phyloP scores from a whole-genome alignment of 2,329 filamentous ascomycete species.

The Trichoderma sp. region DNA sequence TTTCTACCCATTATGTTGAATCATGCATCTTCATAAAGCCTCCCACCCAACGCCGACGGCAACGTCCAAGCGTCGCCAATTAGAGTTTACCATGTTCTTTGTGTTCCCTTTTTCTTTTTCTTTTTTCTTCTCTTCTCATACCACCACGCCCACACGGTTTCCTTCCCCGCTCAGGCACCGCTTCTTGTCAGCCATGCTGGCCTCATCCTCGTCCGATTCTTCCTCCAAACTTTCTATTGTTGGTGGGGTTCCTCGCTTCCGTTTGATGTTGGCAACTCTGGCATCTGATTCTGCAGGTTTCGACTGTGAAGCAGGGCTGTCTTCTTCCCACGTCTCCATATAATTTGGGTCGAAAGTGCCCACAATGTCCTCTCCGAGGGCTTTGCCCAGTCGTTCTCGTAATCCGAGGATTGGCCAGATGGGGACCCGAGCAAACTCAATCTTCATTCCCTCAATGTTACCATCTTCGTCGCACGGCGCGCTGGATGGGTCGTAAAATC shows the following conservation, averaged over 20 bases:
- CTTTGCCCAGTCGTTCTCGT: conserved; percentile 55
- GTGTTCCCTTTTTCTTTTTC: not conserved
- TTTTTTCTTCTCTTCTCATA: conserved; percentile 23
- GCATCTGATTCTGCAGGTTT: conserved; percentile 31
- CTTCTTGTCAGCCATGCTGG: conserved; percentile 35
- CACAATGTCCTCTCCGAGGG: conserved; percentile 53
- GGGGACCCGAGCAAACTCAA: conserved; percentile 51
- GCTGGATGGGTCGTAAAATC: conserved; percentile 52
- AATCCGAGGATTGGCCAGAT: conserved; percentile 58
- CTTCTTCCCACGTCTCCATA: conserved; percentile 50
- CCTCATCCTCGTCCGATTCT: conserved; percentile 36
- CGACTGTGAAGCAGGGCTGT: conserved; percentile 2
- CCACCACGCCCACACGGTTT: conserved; percentile 35
- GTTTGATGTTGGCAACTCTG: conserved; percentile 28
- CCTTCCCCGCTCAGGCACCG: conserved; percentile 35
- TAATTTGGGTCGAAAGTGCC: conserved; percentile 42
- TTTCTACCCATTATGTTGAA: not conserved
- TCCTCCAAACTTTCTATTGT: conserved; percentile 46
- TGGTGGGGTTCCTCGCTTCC: conserved; percentile 39
- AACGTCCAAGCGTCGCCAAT: not conserved
- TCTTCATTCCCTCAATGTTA: conserved; percentile 41
- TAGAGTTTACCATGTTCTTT: not conserved
- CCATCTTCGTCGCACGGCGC: conserved; percentile 35
- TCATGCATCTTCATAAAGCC: conserved; percentile 8
- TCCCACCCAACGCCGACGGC: not conserved